A percentile compares a stretch with the other conserved stretches of the same genome.
phyloP scores from a whole-genome alignment of 1,139 yeast species.

The Suhomyces terraborum region DNA sequence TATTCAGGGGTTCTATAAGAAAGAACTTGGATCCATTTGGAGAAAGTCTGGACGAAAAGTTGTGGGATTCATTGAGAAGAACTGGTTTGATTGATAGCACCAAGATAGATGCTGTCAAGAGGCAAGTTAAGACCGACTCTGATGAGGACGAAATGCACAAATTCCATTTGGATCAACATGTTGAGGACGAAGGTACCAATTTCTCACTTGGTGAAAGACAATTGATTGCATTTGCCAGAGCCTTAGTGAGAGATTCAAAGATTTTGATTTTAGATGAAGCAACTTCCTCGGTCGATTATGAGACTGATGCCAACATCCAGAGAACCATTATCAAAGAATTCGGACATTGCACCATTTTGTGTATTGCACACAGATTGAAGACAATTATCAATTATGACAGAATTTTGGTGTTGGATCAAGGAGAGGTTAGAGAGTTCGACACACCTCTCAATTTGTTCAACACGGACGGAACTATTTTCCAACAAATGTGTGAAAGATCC shows the following conservation, averaged over 20 bases:
- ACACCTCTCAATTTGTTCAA: slow-evolving; percentile 50
- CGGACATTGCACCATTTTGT: slow-evolving; percentile 64
- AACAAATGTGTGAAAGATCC: slow-evolving; percentile 43
- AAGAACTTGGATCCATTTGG: slow-evolving; percentile 69
- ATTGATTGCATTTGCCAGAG: slow-evolving; percentile 72
- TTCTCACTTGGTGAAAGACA: slow-evolving; percentile 81
- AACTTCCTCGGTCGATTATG: slow-evolving; percentile 79
- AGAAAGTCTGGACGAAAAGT: slow-evolving; percentile 49
- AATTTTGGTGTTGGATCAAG: slow-evolving; percentile 66
- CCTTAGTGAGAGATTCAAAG: slow-evolving; percentile 68
- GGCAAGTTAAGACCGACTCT: slow-evolving; percentile 15
- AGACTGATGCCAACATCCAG: slow-evolving; percentile 73
- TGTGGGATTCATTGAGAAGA: slow-evolving; percentile 57
- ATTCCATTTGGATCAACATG: slow-evolving; percentile 63
- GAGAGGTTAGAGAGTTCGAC: slow-evolving; percentile 62
- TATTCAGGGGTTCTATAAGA: slow-evolving; percentile 67
- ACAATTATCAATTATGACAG: slow-evolving; percentile 68
- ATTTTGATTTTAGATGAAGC: slow-evolving; percentile 79
- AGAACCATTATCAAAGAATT: slow-evolving; percentile 63
- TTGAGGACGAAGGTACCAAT: slow-evolving; percentile 74
- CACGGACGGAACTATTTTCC: slow-evolving; percentile 41
- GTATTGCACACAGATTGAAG: slow-evolving; percentile 77
- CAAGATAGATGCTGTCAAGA: slow-evolving; percentile 32
- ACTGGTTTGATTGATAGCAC: slow-evolving; percentile 57
- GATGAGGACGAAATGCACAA: slow-evolving; percentile 44